A percentile compares a stretch with the other conserved stretches of the same genome.
These are phyloP conservation scores for Deuterostichococcus epilithicus DNA, from an alignment of 139 green algal genomes.

Conservation along the genomic window DNA sequence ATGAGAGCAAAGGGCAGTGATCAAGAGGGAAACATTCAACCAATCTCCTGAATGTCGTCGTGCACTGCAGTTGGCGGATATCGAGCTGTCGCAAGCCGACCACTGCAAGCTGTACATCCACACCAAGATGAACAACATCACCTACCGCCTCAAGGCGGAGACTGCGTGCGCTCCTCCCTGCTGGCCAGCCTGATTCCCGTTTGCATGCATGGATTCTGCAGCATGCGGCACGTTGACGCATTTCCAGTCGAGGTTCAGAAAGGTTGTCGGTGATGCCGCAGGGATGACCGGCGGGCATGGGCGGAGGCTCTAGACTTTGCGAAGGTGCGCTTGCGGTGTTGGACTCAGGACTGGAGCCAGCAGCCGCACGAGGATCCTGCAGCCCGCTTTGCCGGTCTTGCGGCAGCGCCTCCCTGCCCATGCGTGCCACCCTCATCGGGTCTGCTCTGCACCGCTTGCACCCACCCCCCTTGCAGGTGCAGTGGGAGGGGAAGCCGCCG, in stretches of 20 bases:
- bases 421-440: background rate
- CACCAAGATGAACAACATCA: slow-evolving; percentile 51
- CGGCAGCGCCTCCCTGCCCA: too few species aligned
- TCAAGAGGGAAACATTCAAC: too few species aligned
- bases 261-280: slow-evolving; percentile 6
- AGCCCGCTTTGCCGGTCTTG: too few species aligned
- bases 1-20: too few species aligned
- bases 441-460: background rate
- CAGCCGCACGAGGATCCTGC: too few species aligned
- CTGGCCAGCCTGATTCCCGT: background rate
- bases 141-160: slow-evolving; percentile 57
- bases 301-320: slow-evolving; percentile 34
- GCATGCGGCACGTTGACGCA: background rate
- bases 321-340: too few species aligned
- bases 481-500: slow-evolving; percentile 25
- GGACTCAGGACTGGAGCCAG: too few species aligned
- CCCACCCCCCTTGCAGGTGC: slow-evolving; percentile 18
- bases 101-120: slow-evolving; percentile 78
- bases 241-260: too few species aligned
- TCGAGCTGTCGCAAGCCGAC: slow-evolving; percentile 49
- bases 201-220: background rate
- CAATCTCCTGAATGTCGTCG: background rate
- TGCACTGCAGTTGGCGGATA: slow-evolving; percentile 41
- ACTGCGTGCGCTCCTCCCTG: slow-evolving; percentile 31
- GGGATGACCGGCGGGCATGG: slow-evolving; percentile 59